phyloP scores from a whole-genome alignment of 2,329 filamentous ascomycete species.

The Diplocarpon mali region DNA sequence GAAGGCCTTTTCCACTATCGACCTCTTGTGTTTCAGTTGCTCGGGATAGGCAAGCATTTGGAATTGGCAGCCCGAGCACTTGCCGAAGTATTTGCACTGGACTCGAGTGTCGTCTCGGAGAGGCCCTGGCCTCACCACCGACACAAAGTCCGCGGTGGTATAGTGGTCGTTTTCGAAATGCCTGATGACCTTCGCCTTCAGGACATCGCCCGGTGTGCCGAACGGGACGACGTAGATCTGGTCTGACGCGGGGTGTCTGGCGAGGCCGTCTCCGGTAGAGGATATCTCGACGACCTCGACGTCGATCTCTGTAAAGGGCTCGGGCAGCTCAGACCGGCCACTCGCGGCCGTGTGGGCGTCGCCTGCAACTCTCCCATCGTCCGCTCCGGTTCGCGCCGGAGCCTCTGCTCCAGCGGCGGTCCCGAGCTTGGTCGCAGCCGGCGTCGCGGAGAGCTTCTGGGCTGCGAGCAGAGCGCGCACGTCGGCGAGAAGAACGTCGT shows the following conservation, averaged over 20 bases:
- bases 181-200: conserved; percentile 66
- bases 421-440: background rate
- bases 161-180: conserved; percentile 57
- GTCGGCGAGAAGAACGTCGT: conserved; percentile 57
- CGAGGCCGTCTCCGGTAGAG: conserved; percentile 86
- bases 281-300: conserved; percentile 74
- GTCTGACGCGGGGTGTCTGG: conserved; percentile 50
- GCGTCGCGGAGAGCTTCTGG: conserved; percentile 25
- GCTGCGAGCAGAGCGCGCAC: conserved; percentile 41
- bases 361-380: conserved; percentile 20
- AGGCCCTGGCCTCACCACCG: conserved; percentile 60
- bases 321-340: conserved; percentile 39
- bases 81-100: conserved; percentile 75
- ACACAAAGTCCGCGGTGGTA: conserved; percentile 71
- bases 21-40: conserved; percentile 75
- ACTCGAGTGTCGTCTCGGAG: conserved; percentile 68
- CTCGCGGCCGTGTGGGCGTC: conserved; percentile 13
- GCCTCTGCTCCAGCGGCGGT: conserved; percentile 5
- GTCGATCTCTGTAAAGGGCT: conserved; percentile 64
- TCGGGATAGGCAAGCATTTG: conserved; percentile 89
- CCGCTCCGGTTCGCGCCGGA: conserved; percentile 21
- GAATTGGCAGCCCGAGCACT: conserved; percentile 89
- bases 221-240: conserved; percentile 83
- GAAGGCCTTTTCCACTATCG: conserved; percentile 84
- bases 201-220: conserved; percentile 71